Percentiles rank a stretch among this genome's conserved stretches.
phyloP scores from a whole-genome alignment of 2,329 filamentous ascomycete genomes.

The Canariomyces notabilis region DNA sequence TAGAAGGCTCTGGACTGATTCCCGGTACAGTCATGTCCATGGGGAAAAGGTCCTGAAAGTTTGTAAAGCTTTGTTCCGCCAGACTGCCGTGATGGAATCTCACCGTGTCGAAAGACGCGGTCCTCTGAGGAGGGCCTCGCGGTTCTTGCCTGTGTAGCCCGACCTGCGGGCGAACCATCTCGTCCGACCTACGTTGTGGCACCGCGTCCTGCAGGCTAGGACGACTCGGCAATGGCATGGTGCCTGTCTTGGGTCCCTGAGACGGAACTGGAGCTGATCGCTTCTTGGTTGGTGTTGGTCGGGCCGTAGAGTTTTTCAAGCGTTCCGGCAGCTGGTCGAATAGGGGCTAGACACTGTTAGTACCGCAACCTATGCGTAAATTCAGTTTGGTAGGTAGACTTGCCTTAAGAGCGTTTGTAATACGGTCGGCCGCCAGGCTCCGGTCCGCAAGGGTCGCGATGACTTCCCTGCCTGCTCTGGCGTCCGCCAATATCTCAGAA shows the following conservation, averaged over 20 bases:
- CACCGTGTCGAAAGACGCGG: conserved; percentile 26
- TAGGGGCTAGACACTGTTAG: conserved; percentile 52
- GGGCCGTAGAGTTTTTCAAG: conserved; percentile 49
- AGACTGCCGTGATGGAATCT: conserved; percentile 25
- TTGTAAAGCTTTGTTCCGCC: conserved; percentile 33
- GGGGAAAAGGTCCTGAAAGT: conserved; percentile 41
- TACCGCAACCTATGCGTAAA: not conserved
- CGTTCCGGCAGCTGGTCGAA: conserved; percentile 79
- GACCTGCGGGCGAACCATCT: conserved; percentile 21
- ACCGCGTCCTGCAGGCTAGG: conserved; percentile 22
- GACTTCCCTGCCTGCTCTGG: conserved; percentile 76
- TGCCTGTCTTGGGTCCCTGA: conserved; percentile 32
- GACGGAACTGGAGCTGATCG: conserved; percentile 42
- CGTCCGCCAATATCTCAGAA: conserved; percentile 78
- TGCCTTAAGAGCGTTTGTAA: conserved; percentile 72
- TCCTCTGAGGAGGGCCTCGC: conserved; percentile 18
- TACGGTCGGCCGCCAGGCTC: conserved; percentile 84
- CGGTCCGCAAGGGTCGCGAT: conserved; percentile 73
- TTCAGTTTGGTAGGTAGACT: conserved; percentile 28
- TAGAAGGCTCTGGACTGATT: conserved; percentile 34
- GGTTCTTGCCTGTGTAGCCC: conserved; percentile 14
- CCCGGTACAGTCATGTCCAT: conserved; percentile 42
- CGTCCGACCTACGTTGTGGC: conserved; percentile 26
- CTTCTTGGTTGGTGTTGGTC: conserved; percentile 46
- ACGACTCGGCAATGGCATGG: conserved; percentile 26